A percentile compares a stretch with the other conserved stretches of the same genome.
Evolutionary conservation across 1,284 basidiomycete genomes (phyloP).

Genomic region (Anthracocystis panici-leucophaei): DNA sequence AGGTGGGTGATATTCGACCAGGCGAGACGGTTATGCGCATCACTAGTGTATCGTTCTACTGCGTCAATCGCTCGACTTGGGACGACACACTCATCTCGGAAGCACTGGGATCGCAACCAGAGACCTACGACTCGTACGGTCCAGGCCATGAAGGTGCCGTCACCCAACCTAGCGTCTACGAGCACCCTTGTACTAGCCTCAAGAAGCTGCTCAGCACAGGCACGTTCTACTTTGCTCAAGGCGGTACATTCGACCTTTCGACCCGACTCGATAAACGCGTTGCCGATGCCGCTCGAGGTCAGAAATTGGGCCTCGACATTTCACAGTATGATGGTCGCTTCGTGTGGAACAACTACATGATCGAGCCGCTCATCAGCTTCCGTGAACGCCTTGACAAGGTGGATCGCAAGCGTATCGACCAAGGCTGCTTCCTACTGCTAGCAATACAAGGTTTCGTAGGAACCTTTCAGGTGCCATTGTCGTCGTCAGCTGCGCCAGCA

Average conservation of each 20-base stretch:
- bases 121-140: conserved; percentile 42
- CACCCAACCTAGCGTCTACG: conserved; percentile 72
- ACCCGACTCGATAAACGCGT: conserved; percentile 67
- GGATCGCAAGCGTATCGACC: conserved; percentile 79
- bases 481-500: neutral
- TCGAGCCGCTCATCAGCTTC: conserved; percentile 83
- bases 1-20: conserved; percentile 55
- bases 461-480: conserved; percentile 75
- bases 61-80: conserved; percentile 59
- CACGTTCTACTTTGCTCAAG: conserved; percentile 90
- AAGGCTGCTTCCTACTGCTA: conserved; percentile 73
- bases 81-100: conserved; percentile 54
- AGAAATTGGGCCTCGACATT: conserved; percentile 41
- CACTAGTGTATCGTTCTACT: conserved; percentile 61
- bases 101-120: conserved; percentile 30
- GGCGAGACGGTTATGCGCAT: conserved; percentile 55
- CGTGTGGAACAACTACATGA: conserved; percentile 86
- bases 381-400: conserved; percentile 78
- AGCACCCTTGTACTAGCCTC: conserved; percentile 90
- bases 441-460: conserved; percentile 92
- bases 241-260: conserved; percentile 83
- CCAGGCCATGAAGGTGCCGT: conserved; percentile 36
- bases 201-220: conserved; percentile 91
- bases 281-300: conserved; percentile 69
- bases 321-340: conserved; percentile 69